Percentiles rank a stretch among this genome's conserved stretches.
Conservation (phyloP, 805 yeast genomes). For the Zygosaccharomyces lentus region DNA sequence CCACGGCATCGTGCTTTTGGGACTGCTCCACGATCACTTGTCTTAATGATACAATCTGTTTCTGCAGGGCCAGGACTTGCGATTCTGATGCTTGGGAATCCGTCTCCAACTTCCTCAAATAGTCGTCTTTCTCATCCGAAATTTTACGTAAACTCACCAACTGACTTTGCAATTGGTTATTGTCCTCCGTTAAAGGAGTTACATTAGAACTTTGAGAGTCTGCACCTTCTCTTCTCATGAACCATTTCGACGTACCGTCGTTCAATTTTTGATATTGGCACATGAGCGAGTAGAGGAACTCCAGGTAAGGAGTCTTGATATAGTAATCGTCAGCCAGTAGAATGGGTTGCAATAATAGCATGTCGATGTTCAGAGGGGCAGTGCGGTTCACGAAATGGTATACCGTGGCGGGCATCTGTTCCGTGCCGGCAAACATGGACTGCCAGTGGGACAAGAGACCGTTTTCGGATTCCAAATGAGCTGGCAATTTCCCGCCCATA, state of each 20-base stretch:
- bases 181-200: constrained; percentile 11
- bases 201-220: constrained; percentile 6
- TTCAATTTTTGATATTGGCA: constrained; percentile 57
- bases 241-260: constrained; percentile 35
- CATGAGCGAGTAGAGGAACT: constrained; percentile 74
- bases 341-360: constrained; percentile 79
- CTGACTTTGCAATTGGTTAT: constrained; percentile 11
- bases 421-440: constrained; percentile 39
- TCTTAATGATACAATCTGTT: constrained; percentile 11
- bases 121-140: constrained; percentile 17
- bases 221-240: constrained; percentile 21
- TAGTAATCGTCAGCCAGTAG: constrained; percentile 84
- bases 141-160: constrained; percentile 16
- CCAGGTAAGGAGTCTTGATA: constrained; percentile 85
- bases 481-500: constrained; percentile 69
- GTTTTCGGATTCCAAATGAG: constrained; percentile 59
- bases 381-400: constrained; percentile 59
- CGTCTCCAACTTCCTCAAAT: constrained; percentile 6
- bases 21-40: constrained; percentile 8
- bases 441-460: constrained; percentile 53
- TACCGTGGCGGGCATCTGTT: constrained; percentile 54
- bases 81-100: constrained; percentile 6
- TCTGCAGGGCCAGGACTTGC: constrained; percentile 10
- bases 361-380: constrained; percentile 60
- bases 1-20: constrained; percentile 12